Evolutionary conservation across 805 yeast genomes (phyloP).

Genomic region (Monosporozyma unispora): DNA sequence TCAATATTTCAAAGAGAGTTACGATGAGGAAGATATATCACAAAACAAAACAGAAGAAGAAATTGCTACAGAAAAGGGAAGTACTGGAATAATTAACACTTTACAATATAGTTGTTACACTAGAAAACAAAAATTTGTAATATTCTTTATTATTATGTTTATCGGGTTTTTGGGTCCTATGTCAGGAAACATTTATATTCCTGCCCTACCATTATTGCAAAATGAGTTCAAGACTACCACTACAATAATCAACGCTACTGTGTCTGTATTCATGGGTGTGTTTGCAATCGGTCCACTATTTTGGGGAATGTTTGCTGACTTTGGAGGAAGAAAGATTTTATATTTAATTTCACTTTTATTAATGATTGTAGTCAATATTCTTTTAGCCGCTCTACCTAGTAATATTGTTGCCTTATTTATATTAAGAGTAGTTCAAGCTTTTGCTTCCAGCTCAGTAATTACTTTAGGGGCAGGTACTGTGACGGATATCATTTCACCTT

Average conservation of each 20-base stretch:
- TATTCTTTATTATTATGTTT: constrained; percentile 35
- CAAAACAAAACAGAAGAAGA: background rate
- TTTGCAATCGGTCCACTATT: constrained; percentile 48
- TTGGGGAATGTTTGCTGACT: constrained; percentile 50
- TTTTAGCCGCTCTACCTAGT: constrained; percentile 51
- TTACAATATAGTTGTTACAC: constrained; percentile 32
- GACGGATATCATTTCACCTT: constrained; percentile 60
- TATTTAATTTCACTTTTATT: constrained; percentile 47
- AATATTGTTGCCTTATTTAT: constrained; percentile 64
- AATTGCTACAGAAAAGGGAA: background rate
- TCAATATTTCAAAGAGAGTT: background rate
- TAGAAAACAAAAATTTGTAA: constrained; percentile 23
- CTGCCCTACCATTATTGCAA: constrained; percentile 40
- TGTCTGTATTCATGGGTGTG: constrained; percentile 47
- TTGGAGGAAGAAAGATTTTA: constrained; percentile 57
- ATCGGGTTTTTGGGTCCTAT: constrained; percentile 51
- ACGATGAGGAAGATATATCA: constrained; percentile 1
- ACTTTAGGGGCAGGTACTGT: constrained; percentile 89
- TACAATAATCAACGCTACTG: constrained; percentile 44
- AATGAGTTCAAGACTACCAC: constrained; percentile 34
- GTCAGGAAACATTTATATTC: constrained; percentile 50
- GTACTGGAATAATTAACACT: background rate
- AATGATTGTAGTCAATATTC: constrained; percentile 54
- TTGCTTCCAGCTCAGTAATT: constrained; percentile 84
- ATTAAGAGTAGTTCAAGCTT: constrained; percentile 60